Conservation (phyloP, 2,329 filamentous ascomycete species). For the Emmonsia crescens region DNA sequence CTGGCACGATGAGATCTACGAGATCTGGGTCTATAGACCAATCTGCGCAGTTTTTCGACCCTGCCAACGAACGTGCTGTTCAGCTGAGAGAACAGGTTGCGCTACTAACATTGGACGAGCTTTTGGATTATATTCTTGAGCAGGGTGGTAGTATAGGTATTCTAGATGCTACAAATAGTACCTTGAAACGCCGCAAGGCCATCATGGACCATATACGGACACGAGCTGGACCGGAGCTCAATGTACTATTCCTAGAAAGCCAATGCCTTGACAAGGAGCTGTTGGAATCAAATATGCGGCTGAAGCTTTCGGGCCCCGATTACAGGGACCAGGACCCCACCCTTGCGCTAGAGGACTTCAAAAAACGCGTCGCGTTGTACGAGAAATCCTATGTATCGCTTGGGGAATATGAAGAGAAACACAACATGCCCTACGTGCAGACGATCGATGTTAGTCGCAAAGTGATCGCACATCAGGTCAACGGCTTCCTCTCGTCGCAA, state of each 20-base stretch:
- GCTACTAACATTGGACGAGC: slow-evolving; percentile 81
- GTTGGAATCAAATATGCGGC: slow-evolving; percentile 89
- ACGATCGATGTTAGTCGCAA: slow-evolving; percentile 98
- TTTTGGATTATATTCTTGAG: slow-evolving; percentile 77
- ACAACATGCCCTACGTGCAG: slow-evolving; percentile 89
- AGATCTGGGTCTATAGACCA: slow-evolving; percentile 61
- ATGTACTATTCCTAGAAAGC: slow-evolving; percentile 90
- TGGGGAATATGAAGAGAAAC: slow-evolving; percentile 78
- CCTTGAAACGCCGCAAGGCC: slow-evolving; percentile 68
- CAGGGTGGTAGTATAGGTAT: slow-evolving; percentile 84
- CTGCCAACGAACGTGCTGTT: slow-evolving; percentile 69
- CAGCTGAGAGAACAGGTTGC: slow-evolving; percentile 84
- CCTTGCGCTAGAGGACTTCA: slow-evolving; percentile 81
- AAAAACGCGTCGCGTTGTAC: slow-evolving; percentile 81
- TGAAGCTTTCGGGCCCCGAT: slow-evolving; percentile 91
- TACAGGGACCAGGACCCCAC: slow-evolving; percentile 88
- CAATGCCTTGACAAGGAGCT: slow-evolving; percentile 77
- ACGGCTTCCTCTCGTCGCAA: slow-evolving; percentile 82
- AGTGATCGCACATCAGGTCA: slow-evolving; percentile 78
- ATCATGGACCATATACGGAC: slow-evolving; percentile 74
- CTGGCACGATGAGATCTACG: slow-evolving; percentile 9
- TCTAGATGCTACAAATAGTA: slow-evolving; percentile 95
- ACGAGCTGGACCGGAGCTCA: slow-evolving; percentile 71
- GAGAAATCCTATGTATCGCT: slow-evolving; percentile 89
- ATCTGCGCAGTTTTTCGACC: slow-evolving; percentile 88